Base-by-base conservation (phyloP, 768 basidiomycete species). In the Boletus insuetus region DNA sequence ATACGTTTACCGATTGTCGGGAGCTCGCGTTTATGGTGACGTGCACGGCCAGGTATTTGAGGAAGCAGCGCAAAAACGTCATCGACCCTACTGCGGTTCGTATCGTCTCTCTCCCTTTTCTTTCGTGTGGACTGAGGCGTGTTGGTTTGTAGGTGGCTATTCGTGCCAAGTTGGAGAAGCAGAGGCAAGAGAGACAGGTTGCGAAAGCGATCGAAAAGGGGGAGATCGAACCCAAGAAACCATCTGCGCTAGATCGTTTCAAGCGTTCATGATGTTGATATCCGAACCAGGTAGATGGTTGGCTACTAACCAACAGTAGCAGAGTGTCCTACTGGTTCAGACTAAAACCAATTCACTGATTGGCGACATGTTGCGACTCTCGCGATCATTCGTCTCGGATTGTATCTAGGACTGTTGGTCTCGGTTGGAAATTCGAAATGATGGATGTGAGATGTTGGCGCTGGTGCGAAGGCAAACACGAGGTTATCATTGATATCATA, bases 11-110 rank as follows among this genome's bases (percentile, higher is more conserved):
- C 9, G 9, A 29, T 9, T 9, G 9, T 29, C 29, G 29, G 9
- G 14, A 37, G 13, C 35, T 39, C 31, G 5, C 8, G n/a, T 34
- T 22, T n/a, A 12, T 16, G 32, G 7, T 14, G 6, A 17, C 6
- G 17, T 14, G 37, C 19, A 8, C 26, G 26, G 48, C 26, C 48
- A 83, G 81, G 44, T 89, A 84, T 69, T 70, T 97, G 58, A 81
- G 91, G 64, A 97, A 94, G 76, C 90, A 96, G 72, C 84, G 92
- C 69, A 94, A 95, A 78, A 97, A 98, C 65, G 91, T 98, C 46
- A 83, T 98, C 58, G 94, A 98, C 68, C 91, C 92, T 22, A 79
- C 81, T 22, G 79, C 82, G 22, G 89, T 91, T 52, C 51, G 81
- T 75, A 14, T 29, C 10, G 16, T 6, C 8, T 13, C 10, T 17